Conservation (phyloP, 345 rosid genomes). For the Lepidium didymum region DNA sequence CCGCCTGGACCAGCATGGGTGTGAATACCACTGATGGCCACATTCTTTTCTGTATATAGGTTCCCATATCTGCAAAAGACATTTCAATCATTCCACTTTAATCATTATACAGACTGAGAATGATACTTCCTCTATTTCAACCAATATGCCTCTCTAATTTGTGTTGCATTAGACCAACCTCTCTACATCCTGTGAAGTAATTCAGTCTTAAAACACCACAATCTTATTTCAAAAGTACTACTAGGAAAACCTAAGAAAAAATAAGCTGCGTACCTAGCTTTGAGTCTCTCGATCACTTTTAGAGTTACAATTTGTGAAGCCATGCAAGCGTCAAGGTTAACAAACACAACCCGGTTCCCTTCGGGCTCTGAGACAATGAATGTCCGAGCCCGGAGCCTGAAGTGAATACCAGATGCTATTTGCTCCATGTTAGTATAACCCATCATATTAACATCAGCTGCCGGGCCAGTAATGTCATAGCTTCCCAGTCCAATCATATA, state of each 20-base stretch:
- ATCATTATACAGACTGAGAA: not conserved
- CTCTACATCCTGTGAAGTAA: not conserved
- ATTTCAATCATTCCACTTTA: not conserved
- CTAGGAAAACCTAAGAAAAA: not conserved
- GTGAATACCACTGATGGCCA: slow-evolving; percentile 92
- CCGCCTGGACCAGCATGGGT: slow-evolving; percentile 99
- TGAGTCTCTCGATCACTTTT: slow-evolving; percentile 87
- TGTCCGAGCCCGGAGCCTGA: slow-evolving; percentile 79
- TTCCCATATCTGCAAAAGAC: slow-evolving; percentile 69
- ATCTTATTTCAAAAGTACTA: not conserved
- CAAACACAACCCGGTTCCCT: slow-evolving; percentile 70
- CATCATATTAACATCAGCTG: slow-evolving; percentile 99
- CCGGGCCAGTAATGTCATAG: slow-evolving; percentile 98
- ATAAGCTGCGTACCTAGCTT: slow-evolving; percentile 51
- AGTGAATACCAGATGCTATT: slow-evolving; percentile 77
- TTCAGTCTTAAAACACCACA: not conserved
- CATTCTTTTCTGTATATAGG: slow-evolving; percentile 75
- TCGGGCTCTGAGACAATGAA: slow-evolving; percentile 78
- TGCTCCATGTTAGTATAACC: slow-evolving; percentile 88
- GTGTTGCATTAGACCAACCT: not conserved
- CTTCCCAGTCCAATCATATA: slow-evolving; percentile 89
- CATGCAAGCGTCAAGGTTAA: slow-evolving; percentile 97
- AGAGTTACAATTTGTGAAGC: slow-evolving; percentile 82
- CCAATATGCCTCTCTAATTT: not conserved
- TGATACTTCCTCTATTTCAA: not conserved